These are phyloP conservation scores for Auriscalpium orientale DNA, from an alignment of 768 basidiomycete species.

Conservation along the genomic window DNA sequence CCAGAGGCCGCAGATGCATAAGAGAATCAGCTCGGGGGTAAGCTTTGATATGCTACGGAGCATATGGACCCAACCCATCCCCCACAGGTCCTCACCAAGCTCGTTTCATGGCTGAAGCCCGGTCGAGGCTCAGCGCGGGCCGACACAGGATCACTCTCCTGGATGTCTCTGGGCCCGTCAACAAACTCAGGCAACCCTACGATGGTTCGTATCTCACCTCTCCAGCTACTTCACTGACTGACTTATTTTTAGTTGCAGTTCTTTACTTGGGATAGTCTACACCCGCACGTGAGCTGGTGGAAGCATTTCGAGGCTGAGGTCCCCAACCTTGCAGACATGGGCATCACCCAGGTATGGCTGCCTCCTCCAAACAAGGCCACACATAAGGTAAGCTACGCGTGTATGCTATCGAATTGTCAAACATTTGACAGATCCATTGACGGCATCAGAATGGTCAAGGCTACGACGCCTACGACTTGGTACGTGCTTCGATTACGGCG, in stretches of 20 bases:
- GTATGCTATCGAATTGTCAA: not conserved
- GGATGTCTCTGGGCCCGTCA: constrained; percentile 56
- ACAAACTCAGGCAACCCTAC: constrained; percentile 44
- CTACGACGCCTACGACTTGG: constrained; percentile 83
- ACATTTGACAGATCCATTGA: not conserved
- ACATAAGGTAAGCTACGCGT: constrained; percentile 34
- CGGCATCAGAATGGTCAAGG: constrained; percentile 54
- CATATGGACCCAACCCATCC: too few relatives aligned
- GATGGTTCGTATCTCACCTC: constrained; percentile 41
- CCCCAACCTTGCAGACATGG: constrained; percentile 54
- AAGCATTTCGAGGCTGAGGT: constrained; percentile 60
- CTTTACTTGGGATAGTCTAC: constrained; percentile 72
- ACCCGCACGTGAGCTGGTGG: constrained; percentile 71
- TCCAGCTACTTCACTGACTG: not conserved
- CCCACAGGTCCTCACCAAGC: not conserved
- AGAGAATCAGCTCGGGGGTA: not conserved
- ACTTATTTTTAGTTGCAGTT: constrained; percentile 54
- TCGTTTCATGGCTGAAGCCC: not conserved
- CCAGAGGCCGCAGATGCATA: not conserved
- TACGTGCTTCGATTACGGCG: constrained; percentile 24
- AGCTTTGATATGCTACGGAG: too few relatives aligned
- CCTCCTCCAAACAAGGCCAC: constrained; percentile 81
- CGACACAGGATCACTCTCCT: constrained; percentile 35
- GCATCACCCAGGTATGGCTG: constrained; percentile 77
- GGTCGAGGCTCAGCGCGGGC: not conserved